A percentile compares a stretch with the other conserved stretches of the same genome.
Evolutionary conservation across 805 yeast genomes (phyloP).

Genomic region (Candida insectorum): DNA sequence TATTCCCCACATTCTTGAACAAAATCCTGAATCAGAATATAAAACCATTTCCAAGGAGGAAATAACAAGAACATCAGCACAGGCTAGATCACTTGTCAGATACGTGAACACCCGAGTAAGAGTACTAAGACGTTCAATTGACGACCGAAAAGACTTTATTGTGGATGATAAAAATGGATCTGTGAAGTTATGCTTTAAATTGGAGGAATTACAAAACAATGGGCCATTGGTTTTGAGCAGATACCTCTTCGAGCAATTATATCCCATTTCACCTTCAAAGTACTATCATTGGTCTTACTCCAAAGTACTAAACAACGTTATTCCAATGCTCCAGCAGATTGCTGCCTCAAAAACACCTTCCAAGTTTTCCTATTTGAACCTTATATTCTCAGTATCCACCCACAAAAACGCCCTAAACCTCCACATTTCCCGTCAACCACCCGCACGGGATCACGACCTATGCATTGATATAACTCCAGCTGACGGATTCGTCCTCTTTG

Average conservation of each 20-base stretch:
- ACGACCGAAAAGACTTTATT: conserved; percentile 1
- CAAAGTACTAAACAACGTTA: conserved; percentile 27
- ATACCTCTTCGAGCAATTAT: conserved; percentile 23
- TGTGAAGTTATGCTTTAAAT: background rate
- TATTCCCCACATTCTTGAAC: conserved; percentile 16
- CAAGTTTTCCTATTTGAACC: conserved; percentile 20
- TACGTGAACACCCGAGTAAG: conserved; percentile 6
- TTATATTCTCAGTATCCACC: conserved; percentile 14
- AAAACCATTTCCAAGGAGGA: conserved; percentile 7
- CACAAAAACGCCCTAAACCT: conserved; percentile 7
- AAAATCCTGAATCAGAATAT: conserved; percentile 6
- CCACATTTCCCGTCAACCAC: conserved; percentile 21
- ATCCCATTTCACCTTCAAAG: conserved; percentile 28
- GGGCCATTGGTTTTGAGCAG: conserved; percentile 22
- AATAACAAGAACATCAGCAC: conserved; percentile 11
- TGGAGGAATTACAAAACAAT: conserved; percentile 1
- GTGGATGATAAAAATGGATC: conserved; percentile 3
- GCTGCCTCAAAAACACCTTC: conserved; percentile 2
- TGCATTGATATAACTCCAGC: too few species aligned
- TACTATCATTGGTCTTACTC: conserved; percentile 41
- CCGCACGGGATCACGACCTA: background rate
- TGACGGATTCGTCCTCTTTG: conserved; percentile 18
- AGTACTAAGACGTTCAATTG: conserved; percentile 5
- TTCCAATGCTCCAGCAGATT: conserved; percentile 21
- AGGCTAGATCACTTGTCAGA: conserved; percentile 8